Evolutionary conservation across 1,139 yeast species (phyloP).

Genomic region (Candida sp.): DNA sequence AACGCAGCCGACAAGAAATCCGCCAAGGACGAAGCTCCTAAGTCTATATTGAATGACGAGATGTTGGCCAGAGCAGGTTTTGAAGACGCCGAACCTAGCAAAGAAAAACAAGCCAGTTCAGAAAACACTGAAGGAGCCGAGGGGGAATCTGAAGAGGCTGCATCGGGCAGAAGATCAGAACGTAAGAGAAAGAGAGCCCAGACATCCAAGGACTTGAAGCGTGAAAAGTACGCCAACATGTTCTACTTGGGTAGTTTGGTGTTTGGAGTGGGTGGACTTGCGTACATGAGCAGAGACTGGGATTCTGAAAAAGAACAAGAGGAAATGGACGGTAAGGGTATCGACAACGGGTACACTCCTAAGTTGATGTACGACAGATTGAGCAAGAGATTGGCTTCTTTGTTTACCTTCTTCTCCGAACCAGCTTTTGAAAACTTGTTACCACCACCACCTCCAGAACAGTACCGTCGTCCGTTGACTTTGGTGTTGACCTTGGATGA

Average conservation of each 20-base stretch:
- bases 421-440: constrained; percentile 93
- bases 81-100: constrained; percentile 37
- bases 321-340: constrained; percentile 47
- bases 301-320: constrained; percentile 76
- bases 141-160: constrained; percentile 6
- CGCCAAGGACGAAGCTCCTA: constrained; percentile 34
- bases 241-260: constrained; percentile 69
- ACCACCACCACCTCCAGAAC: constrained; percentile 89
- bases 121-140: constrained; percentile 10
- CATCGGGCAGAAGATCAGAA: neutral
- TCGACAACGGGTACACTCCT: constrained; percentile 74
- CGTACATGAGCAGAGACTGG: constrained; percentile 87
- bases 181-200: constrained; percentile 58
- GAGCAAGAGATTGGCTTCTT: constrained; percentile 70
- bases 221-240: constrained; percentile 70
- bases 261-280: constrained; percentile 64
- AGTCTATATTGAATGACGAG: constrained; percentile 80
- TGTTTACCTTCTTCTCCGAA: constrained; percentile 87
- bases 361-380: constrained; percentile 70
- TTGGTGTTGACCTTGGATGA: constrained; percentile 91
- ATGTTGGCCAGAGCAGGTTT: constrained; percentile 85
- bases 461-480: constrained; percentile 92
- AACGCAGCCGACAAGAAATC: constrained; percentile 22
- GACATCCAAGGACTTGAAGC: constrained; percentile 62
- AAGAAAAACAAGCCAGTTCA: constrained; percentile 10